phyloP scores from a whole-genome alignment of 2,329 filamentous ascomycete genomes.

The Curvularia hawaiiensis region DNA sequence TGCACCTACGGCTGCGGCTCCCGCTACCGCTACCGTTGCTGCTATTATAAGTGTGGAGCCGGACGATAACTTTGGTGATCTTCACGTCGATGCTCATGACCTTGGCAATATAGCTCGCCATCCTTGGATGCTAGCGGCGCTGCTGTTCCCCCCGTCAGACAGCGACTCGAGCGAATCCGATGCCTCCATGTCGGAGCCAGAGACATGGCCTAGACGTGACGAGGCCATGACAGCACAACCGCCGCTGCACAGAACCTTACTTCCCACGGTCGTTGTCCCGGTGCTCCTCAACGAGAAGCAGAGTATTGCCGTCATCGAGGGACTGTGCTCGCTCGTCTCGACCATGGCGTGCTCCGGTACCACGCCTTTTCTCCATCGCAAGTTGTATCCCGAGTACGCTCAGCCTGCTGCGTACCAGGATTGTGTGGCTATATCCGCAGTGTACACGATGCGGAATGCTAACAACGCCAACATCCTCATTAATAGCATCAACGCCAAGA shows the following conservation, averaged over 20 bases:
- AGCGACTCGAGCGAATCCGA: too few relatives aligned
- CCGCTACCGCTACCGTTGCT: background rate
- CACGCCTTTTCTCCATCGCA: conserved; percentile 33
- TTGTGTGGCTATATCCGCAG: conserved; percentile 28
- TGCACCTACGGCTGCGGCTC: background rate
- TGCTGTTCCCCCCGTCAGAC: background rate
- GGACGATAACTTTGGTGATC: background rate
- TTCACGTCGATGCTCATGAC: background rate
- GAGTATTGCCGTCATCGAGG: background rate
- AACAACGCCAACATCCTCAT: conserved; percentile 25
- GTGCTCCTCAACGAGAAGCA: background rate
- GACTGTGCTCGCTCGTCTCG: conserved; percentile 26
- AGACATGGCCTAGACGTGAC: too few relatives aligned
- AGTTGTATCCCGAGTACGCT: conserved; percentile 22
- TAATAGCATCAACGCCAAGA: conserved; percentile 29
- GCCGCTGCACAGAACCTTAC: background rate
- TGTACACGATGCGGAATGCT: conserved; percentile 33
- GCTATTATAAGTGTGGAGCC: background rate
- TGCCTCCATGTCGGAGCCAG: too few relatives aligned
- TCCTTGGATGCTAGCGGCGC: background rate
- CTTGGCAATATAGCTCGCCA: background rate
- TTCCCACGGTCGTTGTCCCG: conserved; percentile 13
- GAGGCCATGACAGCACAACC: background rate
- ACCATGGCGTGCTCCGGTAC: conserved; percentile 30
- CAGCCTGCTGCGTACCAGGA: conserved; percentile 37